Evolutionary conservation across 768 basidiomycete genomes (phyloP), one percentile per base, ranked within the genome.

Genomic region (Mycena chlorophos): DNA sequence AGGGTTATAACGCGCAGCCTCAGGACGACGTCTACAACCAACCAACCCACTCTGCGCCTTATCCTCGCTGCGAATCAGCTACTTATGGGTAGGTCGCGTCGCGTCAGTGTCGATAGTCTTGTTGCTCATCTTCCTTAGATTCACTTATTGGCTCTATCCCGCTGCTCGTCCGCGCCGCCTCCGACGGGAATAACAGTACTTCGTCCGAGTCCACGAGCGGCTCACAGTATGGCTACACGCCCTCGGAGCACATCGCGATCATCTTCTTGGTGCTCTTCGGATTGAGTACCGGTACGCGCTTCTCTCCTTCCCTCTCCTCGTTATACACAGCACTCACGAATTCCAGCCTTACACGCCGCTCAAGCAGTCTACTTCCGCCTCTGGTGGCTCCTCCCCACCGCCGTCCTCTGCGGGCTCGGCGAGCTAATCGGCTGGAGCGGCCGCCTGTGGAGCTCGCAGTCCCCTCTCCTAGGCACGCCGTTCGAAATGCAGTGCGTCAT

Each of bases 351-450:
- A 0, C 85, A 87, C 62, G 6, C 75, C 4, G 70, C 59, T 1
- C 79, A 84, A 66, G 72, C 78, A 0, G 42, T 73, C 0, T 68
- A 67, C 31, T 79, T 66, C 57, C 73, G 75, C 8, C 66, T 74
- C 28, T 83, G 82, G 78, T 86, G 78, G 76, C 58, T 85, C 10
- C 29, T 82, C 43, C 76, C 76, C 1, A n/a, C n/a, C n/a, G n/a
- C n/a, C n/a, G n/a, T n/a, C n/a, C n/a, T n/a, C n/a, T n/a, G n/a
- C n/a, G n/a, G 81, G 4, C 12, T 77, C 0, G 63, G 77, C 5
- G 86, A 87, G 62, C 60, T 79, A 5, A 55, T 80, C 3, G 85
- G 84, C 0, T 87, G 85, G 86, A 60, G 67, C 5, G 85, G 71
- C 1, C 66, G 84, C 19, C 63, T 84, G 3, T 86, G 81, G 83